Conservation (phyloP, 2,329 filamentous ascomycete species). For the Aureobasidium uvarum region DNA sequence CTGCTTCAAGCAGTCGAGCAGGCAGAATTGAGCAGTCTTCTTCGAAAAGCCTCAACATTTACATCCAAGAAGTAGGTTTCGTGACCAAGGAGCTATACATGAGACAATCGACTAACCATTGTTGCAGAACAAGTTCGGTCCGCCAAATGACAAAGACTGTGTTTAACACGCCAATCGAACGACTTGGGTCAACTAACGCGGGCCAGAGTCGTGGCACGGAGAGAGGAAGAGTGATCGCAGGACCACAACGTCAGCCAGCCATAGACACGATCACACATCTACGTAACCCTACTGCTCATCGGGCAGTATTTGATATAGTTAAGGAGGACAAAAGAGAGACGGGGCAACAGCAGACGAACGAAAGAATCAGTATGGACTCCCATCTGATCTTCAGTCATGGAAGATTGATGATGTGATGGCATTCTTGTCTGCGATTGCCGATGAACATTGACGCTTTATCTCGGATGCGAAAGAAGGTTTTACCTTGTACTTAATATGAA, state of each 20-base stretch:
- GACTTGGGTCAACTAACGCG: background rate
- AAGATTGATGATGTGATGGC: constrained; percentile 10
- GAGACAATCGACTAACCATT: background rate
- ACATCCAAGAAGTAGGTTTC: background rate
- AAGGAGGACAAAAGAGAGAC: background rate
- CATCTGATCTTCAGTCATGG: constrained; percentile 17
- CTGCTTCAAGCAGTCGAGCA: background rate
- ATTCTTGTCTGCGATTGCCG: background rate
- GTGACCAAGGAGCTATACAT: background rate
- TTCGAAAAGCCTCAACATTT: background rate
- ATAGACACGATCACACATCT: background rate
- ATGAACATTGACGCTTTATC: background rate
- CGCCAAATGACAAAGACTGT: constrained; percentile 11
- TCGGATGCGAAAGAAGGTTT: background rate
- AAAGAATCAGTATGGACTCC: constrained; percentile 11
- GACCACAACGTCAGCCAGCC: constrained; percentile 3
- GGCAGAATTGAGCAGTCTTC: background rate
- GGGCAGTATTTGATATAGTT: background rate
- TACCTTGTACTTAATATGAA: background rate
- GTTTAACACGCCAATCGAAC: constrained; percentile 2
- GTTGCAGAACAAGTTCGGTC: background rate
- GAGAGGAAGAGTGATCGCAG: background rate
- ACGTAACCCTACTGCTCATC: background rate
- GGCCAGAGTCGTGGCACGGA: background rate
- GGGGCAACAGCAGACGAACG: background rate